Evolutionary conservation across 306 rosid species (phyloP), one percentile per base, ranked within the genome.

Genomic region (Cercis canadensis): DNA sequence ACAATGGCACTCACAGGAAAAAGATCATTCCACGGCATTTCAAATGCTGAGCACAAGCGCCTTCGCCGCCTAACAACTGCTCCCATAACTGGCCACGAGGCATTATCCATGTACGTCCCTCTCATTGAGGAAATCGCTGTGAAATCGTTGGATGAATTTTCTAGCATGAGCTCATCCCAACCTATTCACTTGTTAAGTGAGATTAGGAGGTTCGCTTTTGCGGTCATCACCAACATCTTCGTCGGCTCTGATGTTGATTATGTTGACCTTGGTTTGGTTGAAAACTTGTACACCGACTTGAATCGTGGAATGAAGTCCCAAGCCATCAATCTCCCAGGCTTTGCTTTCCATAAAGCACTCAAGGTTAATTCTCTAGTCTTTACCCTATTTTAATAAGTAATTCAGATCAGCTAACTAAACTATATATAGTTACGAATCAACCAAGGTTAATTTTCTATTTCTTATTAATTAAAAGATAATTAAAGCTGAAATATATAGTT

Each of bases 241-340:
- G 62, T 88, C 2, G 85, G 90, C 43, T 55, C 83, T 5, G 87
- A 86, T 4, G 58, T 2, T 14, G 24, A 75, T 36, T 66, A 16
- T 6, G 55, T 70, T 0, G 75, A 65, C 66, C 70, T 81, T 73
- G 73, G 81, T 76, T 66, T 63, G 50, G 67, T 82, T 0, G 83
- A 82, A 34, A 70, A 75, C 15, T 71, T 82, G 68, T 86, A 90
- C 72, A 67, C 75, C 34, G 21, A 36, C 61, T 79, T 90, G 1
- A 83, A 63, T 21, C 79, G 66, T 4, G 97, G 95, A n/a, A 66
- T 88, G 58, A 87, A 91, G 64, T 80, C 95, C 58, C 52, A 66
- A 3, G 79, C 92, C 57, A 79, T 90, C 16, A 84, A 90, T 58
- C 62, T 86, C 18, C 92, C 97, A 0, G 95, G 97, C 40, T 90